phyloP scores from a whole-genome alignment of 1,139 yeast species.

The Hemisphaericaspora xylofermentans region DNA sequence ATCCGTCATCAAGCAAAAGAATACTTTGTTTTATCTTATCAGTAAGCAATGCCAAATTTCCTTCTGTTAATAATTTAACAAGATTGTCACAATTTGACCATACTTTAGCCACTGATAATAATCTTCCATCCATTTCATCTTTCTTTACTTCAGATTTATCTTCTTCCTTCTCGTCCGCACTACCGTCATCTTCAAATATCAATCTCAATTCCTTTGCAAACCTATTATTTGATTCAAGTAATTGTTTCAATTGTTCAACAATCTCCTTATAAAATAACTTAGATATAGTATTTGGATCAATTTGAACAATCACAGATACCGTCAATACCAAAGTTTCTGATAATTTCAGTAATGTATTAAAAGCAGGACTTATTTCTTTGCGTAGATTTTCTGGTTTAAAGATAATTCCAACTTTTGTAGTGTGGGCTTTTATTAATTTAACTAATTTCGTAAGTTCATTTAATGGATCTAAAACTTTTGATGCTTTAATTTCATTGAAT shows the following conservation, averaged over 20 bases:
- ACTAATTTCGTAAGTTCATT: slow-evolving; percentile 59
- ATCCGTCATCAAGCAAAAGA: slow-evolving; percentile 57
- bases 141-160: slow-evolving; percentile 14
- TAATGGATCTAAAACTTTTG: slow-evolving; percentile 45
- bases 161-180: slow-evolving; percentile 16
- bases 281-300: slow-evolving; percentile 38
- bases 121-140: slow-evolving; percentile 36
- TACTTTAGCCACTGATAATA: slow-evolving; percentile 59
- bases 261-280: slow-evolving; percentile 42
- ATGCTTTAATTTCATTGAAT: slow-evolving; percentile 24
- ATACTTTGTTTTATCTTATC: slow-evolving; percentile 46
- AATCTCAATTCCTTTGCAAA: slow-evolving; percentile 25
- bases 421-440: slow-evolving; percentile 67
- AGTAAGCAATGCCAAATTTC: slow-evolving; percentile 52
- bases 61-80: slow-evolving; percentile 38
- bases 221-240: slow-evolving; percentile 9
- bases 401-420: slow-evolving; percentile 76
- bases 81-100: slow-evolving; percentile 62
- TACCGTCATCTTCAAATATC: slow-evolving; percentile 30
- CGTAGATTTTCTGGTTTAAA: slow-evolving; percentile 58
- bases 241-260: slow-evolving; percentile 16
- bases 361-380: slow-evolving; percentile 45
- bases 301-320: slow-evolving; percentile 47
- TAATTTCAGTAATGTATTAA: slow-evolving; percentile 50
- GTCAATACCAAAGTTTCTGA: slow-evolving; percentile 45